phyloP scores from a whole-genome alignment of 352 stramenopile species.

The Phytophthora multivora region DNA sequence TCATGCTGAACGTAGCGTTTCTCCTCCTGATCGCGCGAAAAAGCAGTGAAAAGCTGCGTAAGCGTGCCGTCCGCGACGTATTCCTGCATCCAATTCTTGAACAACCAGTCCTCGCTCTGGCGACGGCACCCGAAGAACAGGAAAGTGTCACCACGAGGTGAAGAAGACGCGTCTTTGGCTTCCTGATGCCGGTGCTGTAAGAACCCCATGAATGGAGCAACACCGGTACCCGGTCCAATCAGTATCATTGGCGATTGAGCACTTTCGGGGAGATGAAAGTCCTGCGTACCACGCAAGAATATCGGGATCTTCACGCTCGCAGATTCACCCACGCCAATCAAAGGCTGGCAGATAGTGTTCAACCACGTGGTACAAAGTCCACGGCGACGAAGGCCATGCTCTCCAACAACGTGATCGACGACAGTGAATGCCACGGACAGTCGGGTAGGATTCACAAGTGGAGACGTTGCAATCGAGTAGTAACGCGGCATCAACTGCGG shows the following conservation, averaged over 20 bases:
- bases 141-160: slow-evolving; percentile 49
- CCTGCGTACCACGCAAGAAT: slow-evolving; percentile 89
- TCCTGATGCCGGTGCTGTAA: slow-evolving; percentile 86
- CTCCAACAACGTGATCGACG: slow-evolving; percentile 82
- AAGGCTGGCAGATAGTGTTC: slow-evolving; percentile 45
- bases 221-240: slow-evolving; percentile 95
- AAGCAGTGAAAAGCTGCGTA: slow-evolving; percentile 86
- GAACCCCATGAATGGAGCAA: slow-evolving; percentile 97
- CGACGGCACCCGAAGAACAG: slow-evolving; percentile 96
- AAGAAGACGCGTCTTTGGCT: slow-evolving; percentile 15
- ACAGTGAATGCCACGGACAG: slow-evolving; percentile 92
- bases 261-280: slow-evolving; percentile 90
- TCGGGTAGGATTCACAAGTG: slow-evolving; percentile 64
- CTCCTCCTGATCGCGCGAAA: slow-evolving; percentile 89
- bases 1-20: slow-evolving; percentile 96
- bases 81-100: slow-evolving; percentile 83
- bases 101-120: slow-evolving; percentile 92
- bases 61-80: slow-evolving; percentile 80
- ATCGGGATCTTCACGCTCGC: slow-evolving; percentile 64
- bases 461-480: slow-evolving; percentile 96
- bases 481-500: slow-evolving; percentile 93
- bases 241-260: slow-evolving; percentile 91
- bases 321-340: slow-evolving; percentile 24
- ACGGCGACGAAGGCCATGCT: slow-evolving; percentile 40
- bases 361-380: slow-evolving; percentile 78